These are phyloP conservation scores for Lachnellula willkommii DNA, from an alignment of 2,329 filamentous ascomycete species.

Conservation along the genomic window DNA sequence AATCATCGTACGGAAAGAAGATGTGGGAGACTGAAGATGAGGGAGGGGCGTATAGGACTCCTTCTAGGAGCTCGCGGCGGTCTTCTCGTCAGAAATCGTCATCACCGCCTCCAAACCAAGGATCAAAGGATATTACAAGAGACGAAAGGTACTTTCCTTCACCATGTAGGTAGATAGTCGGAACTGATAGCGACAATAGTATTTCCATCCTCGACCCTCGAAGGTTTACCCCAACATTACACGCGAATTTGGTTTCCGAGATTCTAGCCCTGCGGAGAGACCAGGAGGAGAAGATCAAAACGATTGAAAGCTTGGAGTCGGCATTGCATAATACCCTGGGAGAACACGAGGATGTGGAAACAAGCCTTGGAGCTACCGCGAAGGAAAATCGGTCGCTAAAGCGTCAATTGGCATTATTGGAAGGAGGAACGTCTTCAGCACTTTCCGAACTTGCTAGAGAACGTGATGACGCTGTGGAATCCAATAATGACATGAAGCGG, in stretches of 20 bases:
- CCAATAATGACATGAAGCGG: conserved; percentile 64
- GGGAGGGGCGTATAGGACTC: conserved; percentile 54
- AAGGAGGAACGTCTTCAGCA: conserved; percentile 82
- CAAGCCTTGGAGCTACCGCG: conserved; percentile 54
- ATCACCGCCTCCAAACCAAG: conserved; percentile 53
- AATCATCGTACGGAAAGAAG: conserved; percentile 38
- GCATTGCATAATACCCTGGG: conserved; percentile 64
- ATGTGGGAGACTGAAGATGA: conserved; percentile 61
- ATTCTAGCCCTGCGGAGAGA: conserved; percentile 83
- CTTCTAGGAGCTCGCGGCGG: conserved; percentile 60
- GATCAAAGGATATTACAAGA: conserved; percentile 52
- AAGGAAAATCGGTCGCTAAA: conserved; percentile 79
- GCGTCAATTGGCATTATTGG: conserved; percentile 77
- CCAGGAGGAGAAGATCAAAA: conserved; percentile 79
- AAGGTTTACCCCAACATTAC: conserved; percentile 88
- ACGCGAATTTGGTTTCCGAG: conserved; percentile 90
- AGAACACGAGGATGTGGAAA: conserved; percentile 68
- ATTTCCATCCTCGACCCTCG: conserved; percentile 74
- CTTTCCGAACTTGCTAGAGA: conserved; percentile 79
- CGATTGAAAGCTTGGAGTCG: conserved; percentile 79
- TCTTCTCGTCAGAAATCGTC: conserved; percentile 42
- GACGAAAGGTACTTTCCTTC: conserved; percentile 58
- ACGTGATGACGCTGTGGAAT: conserved; percentile 75
- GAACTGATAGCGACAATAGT: conserved; percentile 29
- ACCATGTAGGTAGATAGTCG: not conserved